These are phyloP conservation scores for Pisolithus thermaeus DNA, from an alignment of 1,284 basidiomycete genomes.

Conservation along the genomic window DNA sequence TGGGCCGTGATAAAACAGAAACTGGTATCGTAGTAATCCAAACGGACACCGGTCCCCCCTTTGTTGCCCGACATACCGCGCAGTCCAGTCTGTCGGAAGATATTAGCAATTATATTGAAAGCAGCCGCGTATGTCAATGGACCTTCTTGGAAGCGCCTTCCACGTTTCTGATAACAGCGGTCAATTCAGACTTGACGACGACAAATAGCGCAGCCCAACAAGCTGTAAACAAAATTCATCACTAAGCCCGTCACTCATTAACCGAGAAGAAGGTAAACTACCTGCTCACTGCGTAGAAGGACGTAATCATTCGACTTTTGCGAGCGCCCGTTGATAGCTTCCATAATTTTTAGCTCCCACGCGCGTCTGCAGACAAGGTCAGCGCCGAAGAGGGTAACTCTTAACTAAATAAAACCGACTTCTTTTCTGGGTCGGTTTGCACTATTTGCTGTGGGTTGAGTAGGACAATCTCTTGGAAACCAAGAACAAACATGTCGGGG, in stretches of 20 bases:
- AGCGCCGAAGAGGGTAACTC: neutral
- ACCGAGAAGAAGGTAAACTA: constrained; percentile 20
- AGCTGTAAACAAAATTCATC: constrained; percentile 45
- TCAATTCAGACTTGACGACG: constrained; percentile 73
- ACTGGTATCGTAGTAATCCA: constrained; percentile 86
- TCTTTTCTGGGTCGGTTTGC: constrained; percentile 93
- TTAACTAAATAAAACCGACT: constrained; percentile 35
- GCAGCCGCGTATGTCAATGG: neutral
- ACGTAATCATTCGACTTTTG: constrained; percentile 74
- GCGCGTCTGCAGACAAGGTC: constrained; percentile 46
- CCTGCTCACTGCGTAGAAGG: constrained; percentile 88
- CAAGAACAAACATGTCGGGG: constrained; percentile 87
- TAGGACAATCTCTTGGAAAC: constrained; percentile 97
- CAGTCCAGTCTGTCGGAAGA: constrained; percentile 72
- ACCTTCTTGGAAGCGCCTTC: constrained; percentile 92
- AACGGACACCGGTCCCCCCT: constrained; percentile 88
- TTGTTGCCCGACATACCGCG: constrained; percentile 98
- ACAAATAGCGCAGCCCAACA: constrained; percentile 90
- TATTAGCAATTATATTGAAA: constrained; percentile 3
- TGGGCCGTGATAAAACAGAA: constrained; percentile 97
- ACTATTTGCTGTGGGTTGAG: constrained; percentile 95
- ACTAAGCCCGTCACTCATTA: neutral
- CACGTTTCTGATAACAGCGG: constrained; percentile 80
- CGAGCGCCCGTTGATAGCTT: constrained; percentile 67
- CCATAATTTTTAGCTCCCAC: constrained; percentile 84